Evolutionary conservation across 2,329 filamentous ascomycete genomes (phyloP).

Genomic region (Coniosporium tulheliwenetii): DNA sequence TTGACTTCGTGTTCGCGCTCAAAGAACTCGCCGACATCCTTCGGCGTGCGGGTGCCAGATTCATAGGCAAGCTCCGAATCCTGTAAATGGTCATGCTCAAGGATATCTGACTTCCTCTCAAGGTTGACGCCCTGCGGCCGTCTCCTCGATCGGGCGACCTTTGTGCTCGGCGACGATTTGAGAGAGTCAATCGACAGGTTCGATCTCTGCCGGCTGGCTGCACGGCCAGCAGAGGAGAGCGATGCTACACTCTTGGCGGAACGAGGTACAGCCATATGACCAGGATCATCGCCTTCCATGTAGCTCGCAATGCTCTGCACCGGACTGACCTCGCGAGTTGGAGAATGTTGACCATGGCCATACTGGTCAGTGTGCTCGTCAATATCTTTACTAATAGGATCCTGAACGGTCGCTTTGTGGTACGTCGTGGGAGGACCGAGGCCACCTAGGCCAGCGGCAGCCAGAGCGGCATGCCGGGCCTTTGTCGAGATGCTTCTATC

Average conservation of each 20-base stretch:
- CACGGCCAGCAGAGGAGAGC: constrained; percentile 47
- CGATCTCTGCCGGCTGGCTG: constrained; percentile 34
- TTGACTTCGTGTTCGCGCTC: constrained; percentile 42
- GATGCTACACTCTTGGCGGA: constrained; percentile 27
- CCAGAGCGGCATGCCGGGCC: constrained; percentile 18
- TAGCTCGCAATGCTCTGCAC: constrained; percentile 89
- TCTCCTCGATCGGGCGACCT: constrained; percentile 36
- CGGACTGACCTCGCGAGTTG: constrained; percentile 56
- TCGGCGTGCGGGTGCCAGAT: constrained; percentile 12
- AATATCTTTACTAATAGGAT: constrained; percentile 34
- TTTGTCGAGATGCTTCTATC: constrained; percentile 28
- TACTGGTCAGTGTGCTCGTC: constrained; percentile 48
- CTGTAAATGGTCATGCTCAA: constrained; percentile 19
- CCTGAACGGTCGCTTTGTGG: constrained; percentile 23
- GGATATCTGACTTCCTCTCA: constrained; percentile 33
- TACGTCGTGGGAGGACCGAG: too few relatives aligned
- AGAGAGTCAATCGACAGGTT: constrained; percentile 43
- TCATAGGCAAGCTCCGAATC: constrained; percentile 18
- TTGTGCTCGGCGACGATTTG: constrained; percentile 42
- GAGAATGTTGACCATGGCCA: constrained; percentile 12
- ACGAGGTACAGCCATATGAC: constrained; percentile 29
- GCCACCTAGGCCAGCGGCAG: constrained; percentile 22
- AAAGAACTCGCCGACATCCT: constrained; percentile 33
- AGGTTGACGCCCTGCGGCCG: constrained; percentile 37
- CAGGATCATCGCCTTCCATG: constrained; percentile 42